These are phyloP conservation scores for Phytophthora fragariae DNA, from an alignment of 352 stramenopile species.

Conservation along the genomic window DNA sequence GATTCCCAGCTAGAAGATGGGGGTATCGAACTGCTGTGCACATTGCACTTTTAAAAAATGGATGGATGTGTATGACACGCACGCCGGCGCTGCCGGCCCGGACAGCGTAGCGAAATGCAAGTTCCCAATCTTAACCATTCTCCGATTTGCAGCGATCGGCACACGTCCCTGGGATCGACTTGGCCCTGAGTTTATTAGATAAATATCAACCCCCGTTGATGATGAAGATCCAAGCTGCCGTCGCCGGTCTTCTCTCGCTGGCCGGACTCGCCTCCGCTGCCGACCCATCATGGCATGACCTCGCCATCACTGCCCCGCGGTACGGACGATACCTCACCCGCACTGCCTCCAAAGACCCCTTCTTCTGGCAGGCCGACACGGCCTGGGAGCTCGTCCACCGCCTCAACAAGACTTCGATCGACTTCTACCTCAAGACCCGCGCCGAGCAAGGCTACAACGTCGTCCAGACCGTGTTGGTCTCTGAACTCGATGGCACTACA, in stretches of 20 bases:
- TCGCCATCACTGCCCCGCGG: slow-evolving; percentile 25
- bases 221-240: slow-evolving; percentile 19
- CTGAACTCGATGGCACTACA: slow-evolving; percentile 29
- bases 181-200: neutral
- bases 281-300: slow-evolving; percentile 21
- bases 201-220: neutral
- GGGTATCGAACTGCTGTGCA: no score
- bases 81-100: no score
- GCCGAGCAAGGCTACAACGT: slow-evolving; percentile 34
- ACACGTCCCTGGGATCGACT: neutral
- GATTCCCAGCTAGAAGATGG: no score
- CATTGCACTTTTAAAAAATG: no score
- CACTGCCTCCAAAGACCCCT: slow-evolving; percentile 19
- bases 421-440: slow-evolving; percentile 31
- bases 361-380: slow-evolving; percentile 39
- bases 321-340: slow-evolving; percentile 29
- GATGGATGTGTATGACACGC: no score
- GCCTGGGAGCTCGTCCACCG: slow-evolving; percentile 30
- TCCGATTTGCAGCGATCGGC: neutral
- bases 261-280: neutral
- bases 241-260: neutral
- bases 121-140: neutral
- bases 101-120: neutral
- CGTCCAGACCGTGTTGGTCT: slow-evolving; percentile 31
- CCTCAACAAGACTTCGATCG: slow-evolving; percentile 41